phyloP scores from a whole-genome alignment of 345 rosid genomes.

The Lepidium aucheri region DNA sequence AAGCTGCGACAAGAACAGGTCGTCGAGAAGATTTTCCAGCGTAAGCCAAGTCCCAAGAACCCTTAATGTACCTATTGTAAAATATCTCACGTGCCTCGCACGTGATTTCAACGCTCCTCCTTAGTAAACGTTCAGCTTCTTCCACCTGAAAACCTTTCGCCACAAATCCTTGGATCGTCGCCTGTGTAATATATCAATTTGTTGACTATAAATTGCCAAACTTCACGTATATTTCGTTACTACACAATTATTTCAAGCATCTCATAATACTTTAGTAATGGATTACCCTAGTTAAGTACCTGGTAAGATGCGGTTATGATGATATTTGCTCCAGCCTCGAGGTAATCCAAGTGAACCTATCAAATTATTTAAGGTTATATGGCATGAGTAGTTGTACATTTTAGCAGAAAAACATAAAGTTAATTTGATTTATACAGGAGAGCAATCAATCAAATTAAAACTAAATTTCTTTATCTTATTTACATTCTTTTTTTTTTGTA shows the following conservation, averaged over 20 bases:
- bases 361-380: no score
- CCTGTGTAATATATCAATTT: constrained; percentile 29
- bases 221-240: background rate
- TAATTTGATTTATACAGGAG: no score
- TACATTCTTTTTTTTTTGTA: no score
- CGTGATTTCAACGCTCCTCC: constrained; percentile 73
- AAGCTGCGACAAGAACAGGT: constrained; percentile 76
- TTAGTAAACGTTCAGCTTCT: constrained; percentile 60
- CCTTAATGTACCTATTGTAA: constrained; percentile 44
- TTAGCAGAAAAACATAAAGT: no score
- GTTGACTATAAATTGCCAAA: background rate
- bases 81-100: constrained; percentile 76
- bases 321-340: constrained; percentile 77
- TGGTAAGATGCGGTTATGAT: constrained; percentile 82
- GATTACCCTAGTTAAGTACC: constrained; percentile 26
- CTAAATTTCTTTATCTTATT: no score
- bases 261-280: background rate
- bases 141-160: constrained; percentile 57
- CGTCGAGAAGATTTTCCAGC: constrained; percentile 25
- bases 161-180: constrained; percentile 85
- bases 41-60: constrained; percentile 42
- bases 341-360: constrained; percentile 83
- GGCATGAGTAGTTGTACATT: no score
- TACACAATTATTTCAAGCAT: background rate
- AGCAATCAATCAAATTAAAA: no score